These are phyloP conservation scores for Stephanodiscus minutulus DNA, from an alignment of 108 stramenopile genomes.

Conservation along the genomic window DNA sequence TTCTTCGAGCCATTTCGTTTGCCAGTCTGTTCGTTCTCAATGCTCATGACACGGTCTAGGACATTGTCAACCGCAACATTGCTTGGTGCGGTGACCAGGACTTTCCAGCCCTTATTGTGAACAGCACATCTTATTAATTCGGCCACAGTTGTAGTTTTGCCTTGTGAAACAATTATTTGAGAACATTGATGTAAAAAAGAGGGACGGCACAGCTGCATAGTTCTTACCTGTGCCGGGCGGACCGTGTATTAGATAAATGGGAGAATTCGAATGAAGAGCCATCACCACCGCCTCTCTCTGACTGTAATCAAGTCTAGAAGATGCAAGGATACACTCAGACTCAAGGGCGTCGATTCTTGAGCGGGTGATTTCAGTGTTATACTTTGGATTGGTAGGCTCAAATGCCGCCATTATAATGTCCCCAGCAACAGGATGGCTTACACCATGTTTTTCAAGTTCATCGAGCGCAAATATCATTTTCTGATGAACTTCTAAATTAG, in stretches of 20 bases:
- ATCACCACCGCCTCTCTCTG: conserved; percentile 78
- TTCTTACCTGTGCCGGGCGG: conserved; percentile 74
- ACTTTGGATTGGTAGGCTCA: conserved; percentile 18
- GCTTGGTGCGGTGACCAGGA: conserved; percentile 96
- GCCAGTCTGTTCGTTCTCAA: conserved; percentile 25
- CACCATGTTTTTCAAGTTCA: conserved; percentile 65
- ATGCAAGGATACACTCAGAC: conserved; percentile 30
- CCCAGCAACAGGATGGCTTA: conserved; percentile 71
- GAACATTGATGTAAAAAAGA: not conserved
- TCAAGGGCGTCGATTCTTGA: conserved; percentile 29
- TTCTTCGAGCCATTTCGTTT: conserved; percentile 24
- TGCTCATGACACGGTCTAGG: conserved; percentile 80
- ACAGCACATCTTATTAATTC: conserved; percentile 91
- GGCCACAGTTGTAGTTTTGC: conserved; percentile 87
- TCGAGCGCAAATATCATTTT: conserved; percentile 65
- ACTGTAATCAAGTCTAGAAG: conserved; percentile 64
- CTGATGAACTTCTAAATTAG: conserved; percentile 75
- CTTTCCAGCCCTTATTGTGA: conserved; percentile 59
- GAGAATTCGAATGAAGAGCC: conserved; percentile 59
- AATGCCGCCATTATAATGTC: conserved; percentile 69
- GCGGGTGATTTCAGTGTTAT: conserved; percentile 8
- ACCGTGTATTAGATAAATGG: conserved; percentile 79
- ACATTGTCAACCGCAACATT: conserved; percentile 99
- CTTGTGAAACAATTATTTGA: conserved; percentile 27
- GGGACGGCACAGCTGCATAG: not conserved